phyloP scores from a whole-genome alignment of 768 basidiomycete genomes.

The Tephrocybe sp. region DNA sequence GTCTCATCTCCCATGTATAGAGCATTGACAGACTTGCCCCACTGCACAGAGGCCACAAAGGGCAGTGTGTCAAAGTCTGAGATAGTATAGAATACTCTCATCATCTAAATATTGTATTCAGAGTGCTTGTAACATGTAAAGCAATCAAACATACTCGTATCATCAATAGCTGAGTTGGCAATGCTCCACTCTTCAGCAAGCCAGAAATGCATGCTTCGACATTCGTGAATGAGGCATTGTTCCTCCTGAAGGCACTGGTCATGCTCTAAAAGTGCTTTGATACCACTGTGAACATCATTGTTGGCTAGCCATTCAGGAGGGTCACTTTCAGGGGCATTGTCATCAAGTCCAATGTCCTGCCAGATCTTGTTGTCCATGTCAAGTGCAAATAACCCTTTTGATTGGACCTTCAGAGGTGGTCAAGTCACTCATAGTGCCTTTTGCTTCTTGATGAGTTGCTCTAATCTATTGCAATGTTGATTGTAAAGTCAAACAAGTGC shows the following conservation, averaged over 20 bases:
- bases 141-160: background rate
- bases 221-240: conserved; percentile 16
- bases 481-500: conserved; percentile 27
- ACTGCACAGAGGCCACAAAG: conserved; percentile 1
- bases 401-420: conserved; percentile 22
- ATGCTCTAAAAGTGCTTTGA: conserved; percentile 24
- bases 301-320: conserved; percentile 28
- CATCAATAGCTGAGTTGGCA: background rate
- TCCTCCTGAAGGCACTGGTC: conserved; percentile 29
- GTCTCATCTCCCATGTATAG: background rate
- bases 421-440: conserved; percentile 23
- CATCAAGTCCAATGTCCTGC: conserved; percentile 30
- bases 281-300: conserved; percentile 25
- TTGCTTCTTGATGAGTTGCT: conserved; percentile 14
- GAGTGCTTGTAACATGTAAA: too few relatives aligned
- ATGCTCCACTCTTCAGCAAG: conserved; percentile 25
- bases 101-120: background rate
- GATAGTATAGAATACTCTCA: background rate
- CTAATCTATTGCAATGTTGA: conserved; percentile 23
- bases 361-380: conserved; percentile 38
- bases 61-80: background rate
- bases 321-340: conserved; percentile 19
- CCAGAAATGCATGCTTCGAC: conserved; percentile 24
- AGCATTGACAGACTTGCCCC: background rate
- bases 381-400: conserved; percentile 24